phyloP scores from a whole-genome alignment of 2,329 filamentous ascomycete species.

The Hortaea werneckii region DNA sequence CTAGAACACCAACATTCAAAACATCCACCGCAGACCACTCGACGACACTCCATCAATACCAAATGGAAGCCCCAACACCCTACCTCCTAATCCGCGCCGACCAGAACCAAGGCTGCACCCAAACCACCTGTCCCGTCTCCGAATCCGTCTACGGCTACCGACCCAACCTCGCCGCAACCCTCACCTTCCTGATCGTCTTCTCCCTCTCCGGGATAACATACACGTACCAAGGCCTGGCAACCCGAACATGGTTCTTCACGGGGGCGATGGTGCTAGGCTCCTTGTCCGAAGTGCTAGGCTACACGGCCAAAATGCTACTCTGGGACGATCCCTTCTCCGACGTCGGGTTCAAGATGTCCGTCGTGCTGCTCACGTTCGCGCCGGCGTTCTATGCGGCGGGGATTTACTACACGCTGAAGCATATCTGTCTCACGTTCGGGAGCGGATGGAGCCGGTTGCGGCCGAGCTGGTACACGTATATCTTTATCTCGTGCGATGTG shows the following conservation, averaged over 20 bases:
- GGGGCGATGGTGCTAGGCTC: slow-evolving; percentile 32
- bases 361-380: slow-evolving; percentile 34
- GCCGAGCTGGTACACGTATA: slow-evolving; percentile 36
- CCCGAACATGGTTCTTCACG: slow-evolving; percentile 32
- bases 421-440: slow-evolving; percentile 29
- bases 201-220: slow-evolving; percentile 23
- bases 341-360: slow-evolving; percentile 33
- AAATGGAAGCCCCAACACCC: not conserved
- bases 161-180: slow-evolving; percentile 28
- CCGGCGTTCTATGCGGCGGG: slow-evolving; percentile 37
- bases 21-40: no score
- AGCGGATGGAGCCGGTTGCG: slow-evolving; percentile 16
- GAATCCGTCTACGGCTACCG: slow-evolving; percentile 25
- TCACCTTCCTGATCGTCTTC: slow-evolving; percentile 31
- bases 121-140: slow-evolving; percentile 15
- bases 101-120: slow-evolving; percentile 19
- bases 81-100: slow-evolving; percentile 12
- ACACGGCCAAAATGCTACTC: slow-evolving; percentile 33
- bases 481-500: slow-evolving; percentile 52
- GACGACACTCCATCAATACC: no score
- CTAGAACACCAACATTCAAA: no score
- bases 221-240: slow-evolving; percentile 23
- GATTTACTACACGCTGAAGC: slow-evolving; percentile 32
- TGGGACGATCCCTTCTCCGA: slow-evolving; percentile 34
- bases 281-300: slow-evolving; percentile 33